Base-by-base conservation (phyloP, 106 monocot species). In the Phalaenopsis aphrodite region DNA sequence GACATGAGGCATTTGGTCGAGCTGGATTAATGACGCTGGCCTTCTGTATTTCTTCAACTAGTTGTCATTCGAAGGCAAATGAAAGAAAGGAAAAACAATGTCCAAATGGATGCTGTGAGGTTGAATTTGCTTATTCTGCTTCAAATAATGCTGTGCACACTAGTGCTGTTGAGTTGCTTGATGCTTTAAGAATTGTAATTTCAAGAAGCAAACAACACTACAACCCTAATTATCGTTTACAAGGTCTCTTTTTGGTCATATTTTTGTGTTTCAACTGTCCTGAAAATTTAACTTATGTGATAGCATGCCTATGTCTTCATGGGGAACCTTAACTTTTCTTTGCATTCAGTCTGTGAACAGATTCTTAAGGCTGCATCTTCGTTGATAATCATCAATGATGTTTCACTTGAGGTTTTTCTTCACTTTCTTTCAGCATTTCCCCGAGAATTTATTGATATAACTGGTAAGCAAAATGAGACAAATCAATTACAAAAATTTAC, bases 151-250 rank as follows among this genome's bases (percentile, higher is more conserved):
- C 42, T 56, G n/a, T 30, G 69, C 56, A 80, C 41, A 18, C 41
- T 23, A 68, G 52, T 43, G 12, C 72, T 61, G 69, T 75, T 75
- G 86, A 94, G 69, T 76, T 97, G 12, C 79, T 94, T 81, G 94
- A 97, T 83, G 86, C 78, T 76, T 81, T 97, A 41, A 84, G 90
- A 78, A 78, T 81, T 72, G 72, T 97, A 67, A 83, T 92, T 68
- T 87, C 92, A 84, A 94, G 86, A 84, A 94, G 88, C 75, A 97
- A 92, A 84, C 96, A 97, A 56, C 96, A 97, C 76, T 97, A 92
- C 78, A 97, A 97, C 85, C 87, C 90, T 38, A 94, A 90, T 23
- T 97, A 97, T 82, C 93, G 96, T 56, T 84, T 87, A 76, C 77
- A 90, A 94, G 96, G 96, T 94, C 38, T 55, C n/a, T 61, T 15